These are phyloP conservation scores for Alternaria infectoria DNA, from an alignment of 2,329 filamentous ascomycete genomes.

Conservation along the genomic window DNA sequence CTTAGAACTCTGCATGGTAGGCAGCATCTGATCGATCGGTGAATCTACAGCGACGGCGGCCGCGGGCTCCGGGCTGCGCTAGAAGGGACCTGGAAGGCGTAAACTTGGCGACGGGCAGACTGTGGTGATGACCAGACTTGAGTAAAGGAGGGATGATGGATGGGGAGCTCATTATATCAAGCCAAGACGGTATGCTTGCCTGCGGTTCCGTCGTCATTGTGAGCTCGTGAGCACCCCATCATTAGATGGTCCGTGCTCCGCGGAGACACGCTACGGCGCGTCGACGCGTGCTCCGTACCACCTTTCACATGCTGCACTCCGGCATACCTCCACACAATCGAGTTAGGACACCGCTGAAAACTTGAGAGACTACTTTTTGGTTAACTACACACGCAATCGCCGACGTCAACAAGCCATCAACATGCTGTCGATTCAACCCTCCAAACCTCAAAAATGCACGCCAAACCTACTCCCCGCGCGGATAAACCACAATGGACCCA, in stretches of 20 bases:
- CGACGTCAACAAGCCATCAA: not conserved
- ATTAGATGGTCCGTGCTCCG: slow-evolving; percentile 1
- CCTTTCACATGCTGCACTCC: not conserved
- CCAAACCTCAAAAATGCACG: slow-evolving; percentile 52
- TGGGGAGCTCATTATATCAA: not conserved
- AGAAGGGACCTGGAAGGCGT: not conserved
- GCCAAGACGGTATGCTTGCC: not conserved
- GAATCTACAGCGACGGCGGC: not conserved
- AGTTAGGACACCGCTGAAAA: not conserved
- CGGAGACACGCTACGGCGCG: slow-evolving; percentile 22
- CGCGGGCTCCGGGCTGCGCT: not conserved
- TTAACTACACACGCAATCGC: not conserved
- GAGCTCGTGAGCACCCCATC: not conserved
- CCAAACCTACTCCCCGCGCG: slow-evolving; percentile 81
- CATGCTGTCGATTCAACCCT: slow-evolving; percentile 55
- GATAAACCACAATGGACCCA: slow-evolving; percentile 77
- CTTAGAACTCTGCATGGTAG: not conserved
- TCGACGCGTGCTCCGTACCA: slow-evolving; percentile 17
- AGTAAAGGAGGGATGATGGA: not conserved
- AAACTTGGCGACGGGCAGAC: not conserved
- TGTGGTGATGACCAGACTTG: not conserved
- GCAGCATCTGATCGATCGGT: not conserved
- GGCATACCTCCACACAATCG: not conserved
- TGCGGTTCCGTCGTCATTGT: slow-evolving; percentile 7
- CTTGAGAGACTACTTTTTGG: no score